Evolutionary conservation across 306 rosid species (phyloP).

Genomic region (Gastrolobium bilobum): DNA sequence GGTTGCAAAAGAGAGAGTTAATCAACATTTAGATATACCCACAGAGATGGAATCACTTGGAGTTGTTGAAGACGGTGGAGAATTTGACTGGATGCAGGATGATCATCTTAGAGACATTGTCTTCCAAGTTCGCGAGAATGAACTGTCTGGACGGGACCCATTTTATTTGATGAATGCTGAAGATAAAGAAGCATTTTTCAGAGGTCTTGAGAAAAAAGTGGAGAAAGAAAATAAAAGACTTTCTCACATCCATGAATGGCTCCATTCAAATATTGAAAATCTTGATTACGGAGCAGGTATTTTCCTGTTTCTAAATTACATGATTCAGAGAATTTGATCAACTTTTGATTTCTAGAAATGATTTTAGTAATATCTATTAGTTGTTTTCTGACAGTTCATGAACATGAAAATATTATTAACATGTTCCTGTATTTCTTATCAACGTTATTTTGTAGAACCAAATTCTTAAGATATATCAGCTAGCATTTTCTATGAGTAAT

Average conservation of each 20-base stretch:
- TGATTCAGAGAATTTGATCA: slow-evolving; percentile 23
- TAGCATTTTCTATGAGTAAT: slow-evolving; percentile 34
- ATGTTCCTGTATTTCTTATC: slow-evolving; percentile 16
- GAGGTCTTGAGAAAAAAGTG: slow-evolving; percentile 86
- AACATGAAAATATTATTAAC: not conserved
- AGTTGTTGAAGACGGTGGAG: slow-evolving; percentile 66
- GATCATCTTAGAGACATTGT: slow-evolving; percentile 88
- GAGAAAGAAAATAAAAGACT: slow-evolving; percentile 81
- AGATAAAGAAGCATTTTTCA: slow-evolving; percentile 78
- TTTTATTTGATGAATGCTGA: slow-evolving; percentile 74
- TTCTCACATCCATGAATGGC: slow-evolving; percentile 78
- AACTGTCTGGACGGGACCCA: slow-evolving; percentile 77
- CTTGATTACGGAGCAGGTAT: slow-evolving; percentile 93
- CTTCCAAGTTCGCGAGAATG: slow-evolving; percentile 87
- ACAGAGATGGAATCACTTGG: slow-evolving; percentile 56
- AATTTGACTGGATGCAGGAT: slow-evolving; percentile 91
- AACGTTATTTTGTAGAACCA: slow-evolving; percentile 3
- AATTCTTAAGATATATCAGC: slow-evolving; percentile 26
- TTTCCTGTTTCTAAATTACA: slow-evolving; percentile 40
- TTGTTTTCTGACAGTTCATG: slow-evolving; percentile 1
- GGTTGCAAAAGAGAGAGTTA: slow-evolving; percentile 75
- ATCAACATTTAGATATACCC: slow-evolving; percentile 52
- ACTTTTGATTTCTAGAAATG: slow-evolving; percentile 38
- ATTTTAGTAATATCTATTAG: slow-evolving; percentile 19
- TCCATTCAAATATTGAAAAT: slow-evolving; percentile 92